Base-by-base conservation (phyloP, 2,329 filamentous ascomycete genomes). In the Diaporthe sp. region DNA sequence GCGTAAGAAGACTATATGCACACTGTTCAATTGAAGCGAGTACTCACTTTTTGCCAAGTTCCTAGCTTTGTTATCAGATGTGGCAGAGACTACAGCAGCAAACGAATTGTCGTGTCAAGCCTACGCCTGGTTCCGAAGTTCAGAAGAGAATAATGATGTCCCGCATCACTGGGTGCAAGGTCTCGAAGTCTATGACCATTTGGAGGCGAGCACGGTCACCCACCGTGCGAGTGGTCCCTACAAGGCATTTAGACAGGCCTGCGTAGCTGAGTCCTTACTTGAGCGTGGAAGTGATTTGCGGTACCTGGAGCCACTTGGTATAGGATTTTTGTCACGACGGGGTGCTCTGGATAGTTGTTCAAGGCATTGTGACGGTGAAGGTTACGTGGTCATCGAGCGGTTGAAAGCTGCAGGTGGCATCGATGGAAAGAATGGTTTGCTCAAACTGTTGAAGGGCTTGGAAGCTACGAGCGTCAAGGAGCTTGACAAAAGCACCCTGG, bases 121-220 rank as follows among this genome's bases (percentile, higher is more conserved):
- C 13, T 62, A 62, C 25, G 59, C 39, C 15, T 62, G 59, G 59
- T 62, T 62, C 22, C 59, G 59, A 13, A 62, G 39, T 4, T 39
- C 59, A 17, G 39, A 62, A 25, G 59, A 62, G 2, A 22, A 62
- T 9, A 25, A 62, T 0, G 17, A 31, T 31, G 39, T 62, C 12
- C 59, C 59, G 8, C 59, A 62, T 22, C 59, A 62, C 25, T 62
- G 59, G 59, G 59, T 62, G n/a, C 37, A 46, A 46, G 59, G 59
- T 5, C 46, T 62, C 19, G 59, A 62, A 25, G 59, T 62, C 1
- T 62, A 62, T 4, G 39, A 28, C 25, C 13, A 62, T 4, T 31
- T 62, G 39, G 59, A 62, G 17, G 59, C 59, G 39, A 62, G 59
- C 59, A 62, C 59, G 7, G 39, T 44, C 39, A 62, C 59, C n/a